These are phyloP conservation scores for Rhexocercosporidium sp. DNA, from an alignment of 2,329 filamentous ascomycete species.

Conservation along the genomic window DNA sequence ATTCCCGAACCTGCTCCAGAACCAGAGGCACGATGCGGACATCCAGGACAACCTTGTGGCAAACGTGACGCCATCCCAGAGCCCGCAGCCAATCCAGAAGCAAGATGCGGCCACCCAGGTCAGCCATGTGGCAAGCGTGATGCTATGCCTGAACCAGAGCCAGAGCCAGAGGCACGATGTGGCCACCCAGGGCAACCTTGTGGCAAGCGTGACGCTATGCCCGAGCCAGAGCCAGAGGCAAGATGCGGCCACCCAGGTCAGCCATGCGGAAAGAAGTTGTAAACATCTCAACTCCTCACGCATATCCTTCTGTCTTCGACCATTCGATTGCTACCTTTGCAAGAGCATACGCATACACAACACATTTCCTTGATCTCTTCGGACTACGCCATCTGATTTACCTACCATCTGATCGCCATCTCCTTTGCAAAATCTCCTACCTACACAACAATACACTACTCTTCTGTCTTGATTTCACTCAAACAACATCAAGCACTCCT, in stretches of 20 bases:
- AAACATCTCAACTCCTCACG: background rate
- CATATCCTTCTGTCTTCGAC: background rate
- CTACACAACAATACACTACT: background rate
- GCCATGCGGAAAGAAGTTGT: conserved; percentile 18
- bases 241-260: conserved; percentile 29
- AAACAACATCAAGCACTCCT: background rate
- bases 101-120: conserved; percentile 34
- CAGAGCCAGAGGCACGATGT: conserved; percentile 23
- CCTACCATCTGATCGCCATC: background rate
- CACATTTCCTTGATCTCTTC: background rate
- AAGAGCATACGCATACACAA: background rate
- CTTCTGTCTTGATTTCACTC: conserved; percentile 2
- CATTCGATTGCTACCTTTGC: background rate
- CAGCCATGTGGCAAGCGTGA: conserved; percentile 38
- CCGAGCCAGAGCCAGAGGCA: conserved; percentile 22
- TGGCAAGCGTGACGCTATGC: conserved; percentile 25
- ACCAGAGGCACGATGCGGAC: conserved; percentile 25
- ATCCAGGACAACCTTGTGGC: conserved; percentile 28
- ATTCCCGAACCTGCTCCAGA: conserved; percentile 6
- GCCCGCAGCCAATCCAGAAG: conserved; percentile 22
- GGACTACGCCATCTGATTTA: background rate
- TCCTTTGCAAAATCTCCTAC: background rate
- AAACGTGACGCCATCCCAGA: conserved; percentile 21
- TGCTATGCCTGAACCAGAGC: conserved; percentile 29
- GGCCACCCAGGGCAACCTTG: conserved; percentile 27